Evolutionary conservation across 2,329 filamentous ascomycete genomes (phyloP).

Genomic region (Pseudodiploospora longispora): DNA sequence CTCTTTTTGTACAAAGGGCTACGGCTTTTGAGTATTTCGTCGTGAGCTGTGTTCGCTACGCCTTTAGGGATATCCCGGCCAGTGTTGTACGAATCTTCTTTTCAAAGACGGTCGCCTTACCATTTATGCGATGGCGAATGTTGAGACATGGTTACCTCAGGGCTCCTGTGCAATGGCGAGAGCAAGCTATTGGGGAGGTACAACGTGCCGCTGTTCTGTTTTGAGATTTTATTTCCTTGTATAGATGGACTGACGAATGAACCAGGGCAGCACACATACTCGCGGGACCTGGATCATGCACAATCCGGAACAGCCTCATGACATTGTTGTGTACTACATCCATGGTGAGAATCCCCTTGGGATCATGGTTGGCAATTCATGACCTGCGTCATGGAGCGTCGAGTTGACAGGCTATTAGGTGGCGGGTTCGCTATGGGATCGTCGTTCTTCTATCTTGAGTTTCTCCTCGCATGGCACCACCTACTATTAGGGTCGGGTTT

Average conservation of each 20-base stretch:
- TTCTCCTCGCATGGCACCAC: constrained; percentile 63
- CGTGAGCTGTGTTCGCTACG: constrained; percentile 69
- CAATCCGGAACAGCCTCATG: constrained; percentile 52
- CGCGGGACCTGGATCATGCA: constrained; percentile 63
- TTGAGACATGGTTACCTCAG: constrained; percentile 59
- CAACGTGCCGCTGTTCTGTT: no score
- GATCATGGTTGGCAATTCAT: background rate
- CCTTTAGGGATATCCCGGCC: constrained; percentile 63
- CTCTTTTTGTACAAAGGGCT: constrained; percentile 60
- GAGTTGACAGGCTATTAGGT: constrained; percentile 32
- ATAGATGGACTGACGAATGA: constrained; percentile 6
- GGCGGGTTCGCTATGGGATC: constrained; percentile 82
- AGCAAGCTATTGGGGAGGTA: constrained; percentile 27
- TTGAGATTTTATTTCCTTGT: no score
- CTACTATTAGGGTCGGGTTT: constrained; percentile 59
- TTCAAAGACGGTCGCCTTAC: constrained; percentile 61
- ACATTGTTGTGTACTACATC: constrained; percentile 74
- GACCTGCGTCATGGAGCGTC: no score
- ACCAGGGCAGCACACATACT: constrained; percentile 31
- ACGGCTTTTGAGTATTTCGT: constrained; percentile 70
- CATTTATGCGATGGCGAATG: constrained; percentile 70
- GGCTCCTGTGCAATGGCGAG: constrained; percentile 57
- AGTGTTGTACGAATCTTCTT: constrained; percentile 69
- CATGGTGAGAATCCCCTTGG: constrained; percentile 49
- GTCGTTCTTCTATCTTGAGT: constrained; percentile 77